Base-by-base conservation (phyloP, 2,329 filamentous ascomycete genomes). In the Ophiostoma pallidulum region DNA sequence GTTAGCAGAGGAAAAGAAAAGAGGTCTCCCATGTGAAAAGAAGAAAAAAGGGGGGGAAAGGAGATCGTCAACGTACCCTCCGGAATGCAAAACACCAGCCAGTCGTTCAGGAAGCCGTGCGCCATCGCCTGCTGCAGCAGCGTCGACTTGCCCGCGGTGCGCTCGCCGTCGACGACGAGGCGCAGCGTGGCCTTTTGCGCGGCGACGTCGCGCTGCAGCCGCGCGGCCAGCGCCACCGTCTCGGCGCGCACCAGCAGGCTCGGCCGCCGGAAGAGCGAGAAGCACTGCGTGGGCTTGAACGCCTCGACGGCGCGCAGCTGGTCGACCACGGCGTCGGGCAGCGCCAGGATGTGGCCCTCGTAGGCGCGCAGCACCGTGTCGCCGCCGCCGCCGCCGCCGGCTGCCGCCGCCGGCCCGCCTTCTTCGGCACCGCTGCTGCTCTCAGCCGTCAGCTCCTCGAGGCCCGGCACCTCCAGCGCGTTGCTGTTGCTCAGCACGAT, bases 401-500 rank as follows among this genome's bases (percentile, higher is more conserved):
- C n/a, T 32, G 19, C 10, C 16, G 14, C 36, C 16, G 8, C 12
- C 13, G 26, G 13, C 7, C 16, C 10, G 4, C 8, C 18, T 16
- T 38, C 26, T 12, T 28, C n/a, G 12, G 26, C 16, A 5, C 29
- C 4, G 40, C 3, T 14, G 29, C 2, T 4, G 46, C 18, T 26
- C 53, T 74, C 69, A 9, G 66, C 61, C 12, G 66, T 72, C 47
- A 94, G 60, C 41, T 82, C 74, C 51, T 73, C 67, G 56, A 94
- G 71, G 10, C 79, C 84, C 20, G 71, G 62, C 8, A 97, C 84
- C 51, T 83, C 78, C 32, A 96, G 70, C 42, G 92, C 92, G 67
- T 95, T 97, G 65, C 86, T 85, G 69, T 97, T 98, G 72, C 84
- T 91, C 51, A 98, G 79, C 51, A 94, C 81, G 59, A 98, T 86